phyloP scores from a whole-genome alignment of 352 stramenopile species.

The Thraustochytrium striatum region DNA sequence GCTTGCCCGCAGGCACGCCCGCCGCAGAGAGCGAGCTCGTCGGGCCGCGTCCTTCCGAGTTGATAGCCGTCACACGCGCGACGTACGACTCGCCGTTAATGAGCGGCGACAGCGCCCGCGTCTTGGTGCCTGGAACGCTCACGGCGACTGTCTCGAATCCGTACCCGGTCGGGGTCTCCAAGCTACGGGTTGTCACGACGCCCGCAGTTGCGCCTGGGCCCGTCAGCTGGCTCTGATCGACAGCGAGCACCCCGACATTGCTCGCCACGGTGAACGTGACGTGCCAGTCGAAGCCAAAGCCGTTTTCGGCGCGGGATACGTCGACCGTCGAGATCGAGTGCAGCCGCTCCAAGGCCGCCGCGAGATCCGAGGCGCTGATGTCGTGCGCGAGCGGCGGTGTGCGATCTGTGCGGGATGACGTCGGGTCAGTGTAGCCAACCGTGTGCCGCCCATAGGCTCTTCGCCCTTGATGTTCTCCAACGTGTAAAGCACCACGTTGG shows the following conservation, averaged over 20 bases:
- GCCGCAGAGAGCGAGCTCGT: slow-evolving; percentile 19
- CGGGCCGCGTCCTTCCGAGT: slow-evolving; percentile 62
- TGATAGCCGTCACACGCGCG: slow-evolving; percentile 78
- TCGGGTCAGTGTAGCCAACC: slow-evolving; percentile 64
- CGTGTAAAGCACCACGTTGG: slow-evolving; percentile 80
- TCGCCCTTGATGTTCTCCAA: slow-evolving; percentile 72
- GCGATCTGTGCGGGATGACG: not conserved
- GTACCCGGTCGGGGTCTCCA: slow-evolving; percentile 71
- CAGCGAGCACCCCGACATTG: slow-evolving; percentile 70
- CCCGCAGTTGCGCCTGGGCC: slow-evolving; percentile 75
- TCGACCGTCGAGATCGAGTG: slow-evolving; percentile 77
- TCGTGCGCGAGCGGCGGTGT: slow-evolving; percentile 78
- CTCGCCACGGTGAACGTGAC: slow-evolving; percentile 83
- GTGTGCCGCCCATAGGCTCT: slow-evolving; percentile 81
- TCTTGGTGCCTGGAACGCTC: slow-evolving; percentile 37
- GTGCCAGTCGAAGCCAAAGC: slow-evolving; percentile 90
- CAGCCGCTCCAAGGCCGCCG: slow-evolving; percentile 78
- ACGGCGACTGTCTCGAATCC: slow-evolving; percentile 62
- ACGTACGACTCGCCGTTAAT: slow-evolving; percentile 72
- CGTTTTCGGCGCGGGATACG: slow-evolving; percentile 78
- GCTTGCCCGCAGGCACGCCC: slow-evolving; percentile 53
- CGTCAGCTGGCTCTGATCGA: slow-evolving; percentile 82
- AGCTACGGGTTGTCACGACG: slow-evolving; percentile 66
- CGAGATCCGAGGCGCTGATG: slow-evolving; percentile 69
- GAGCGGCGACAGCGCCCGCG: slow-evolving; percentile 63